Evolutionary conservation across 31 red algal genomes (phyloP).

Genomic region (Porphyra umbilicalis): DNA sequence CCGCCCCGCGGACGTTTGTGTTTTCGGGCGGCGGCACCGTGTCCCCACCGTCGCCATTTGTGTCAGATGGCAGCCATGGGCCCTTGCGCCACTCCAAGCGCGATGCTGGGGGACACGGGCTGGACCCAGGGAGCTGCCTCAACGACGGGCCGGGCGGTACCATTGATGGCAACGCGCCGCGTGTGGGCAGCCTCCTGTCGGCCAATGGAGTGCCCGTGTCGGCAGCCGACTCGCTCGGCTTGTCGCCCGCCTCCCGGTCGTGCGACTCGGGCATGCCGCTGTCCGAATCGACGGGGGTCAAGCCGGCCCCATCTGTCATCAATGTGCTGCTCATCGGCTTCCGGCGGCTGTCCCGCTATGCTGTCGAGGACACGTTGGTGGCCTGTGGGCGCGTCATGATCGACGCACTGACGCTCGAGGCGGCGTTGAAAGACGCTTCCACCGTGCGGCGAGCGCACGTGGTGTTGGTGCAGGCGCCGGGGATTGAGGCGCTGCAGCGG

Average conservation of each 20-base stretch:
- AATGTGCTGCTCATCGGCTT: conserved; percentile 69
- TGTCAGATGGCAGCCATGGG: neutral
- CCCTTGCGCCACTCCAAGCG: neutral
- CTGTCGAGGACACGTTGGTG: conserved; percentile 43
- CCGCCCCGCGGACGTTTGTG: neutral
- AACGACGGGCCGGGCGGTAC: neutral
- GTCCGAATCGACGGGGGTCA: neutral
- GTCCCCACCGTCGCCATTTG: neutral
- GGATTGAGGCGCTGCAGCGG: conserved; percentile 33
- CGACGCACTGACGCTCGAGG: conserved; percentile 29
- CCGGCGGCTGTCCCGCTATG: conserved; percentile 61
- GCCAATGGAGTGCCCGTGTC: neutral
- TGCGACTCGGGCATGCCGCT: neutral
- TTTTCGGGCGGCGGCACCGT: neutral
- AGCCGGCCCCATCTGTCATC: conserved; percentile 7
- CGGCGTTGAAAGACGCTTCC: conserved; percentile 22
- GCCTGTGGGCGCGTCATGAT: conserved; percentile 63
- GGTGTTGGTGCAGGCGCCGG: conserved; percentile 49
- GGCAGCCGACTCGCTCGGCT: neutral
- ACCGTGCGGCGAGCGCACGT: conserved; percentile 35
- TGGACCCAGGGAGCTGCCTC: neutral
- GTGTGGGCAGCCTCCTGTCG: neutral
- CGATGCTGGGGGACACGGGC: neutral
- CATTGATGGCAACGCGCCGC: neutral
- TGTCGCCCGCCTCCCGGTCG: neutral